These are phyloP conservation scores for Tuber umbilicatum DNA, from an alignment of 495 filamentous ascomycete genomes.

Conservation along the genomic window DNA sequence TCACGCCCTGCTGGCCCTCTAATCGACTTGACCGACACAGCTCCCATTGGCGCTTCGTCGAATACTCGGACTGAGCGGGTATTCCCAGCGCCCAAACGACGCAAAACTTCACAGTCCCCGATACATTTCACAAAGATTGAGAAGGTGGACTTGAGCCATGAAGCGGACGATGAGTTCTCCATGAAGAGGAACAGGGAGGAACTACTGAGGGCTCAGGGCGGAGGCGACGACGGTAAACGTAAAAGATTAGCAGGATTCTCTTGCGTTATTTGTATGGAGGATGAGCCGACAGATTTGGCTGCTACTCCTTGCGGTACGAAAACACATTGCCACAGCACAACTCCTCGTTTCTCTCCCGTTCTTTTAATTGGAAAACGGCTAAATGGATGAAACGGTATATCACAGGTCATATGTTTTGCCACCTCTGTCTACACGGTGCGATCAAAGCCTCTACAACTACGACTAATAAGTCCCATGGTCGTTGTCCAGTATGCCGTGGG, in stretches of 20 bases:
- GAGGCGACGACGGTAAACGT: conserved; percentile 50
- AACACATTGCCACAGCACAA: conserved; percentile 1
- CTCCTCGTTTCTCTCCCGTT: not conserved
- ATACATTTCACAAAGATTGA: conserved; percentile 46
- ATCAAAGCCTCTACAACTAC: conserved; percentile 54
- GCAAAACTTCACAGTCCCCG: not conserved
- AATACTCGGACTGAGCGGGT: not conserved
- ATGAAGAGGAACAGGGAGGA: conserved; percentile 45
- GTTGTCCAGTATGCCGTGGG: conserved; percentile 38
- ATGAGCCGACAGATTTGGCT: conserved; percentile 58
- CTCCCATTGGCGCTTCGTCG: not conserved
- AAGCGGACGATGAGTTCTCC: conserved; percentile 46
- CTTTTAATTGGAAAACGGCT: not conserved
- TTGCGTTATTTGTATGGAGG: conserved; percentile 85
- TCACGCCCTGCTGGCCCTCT: not conserved
- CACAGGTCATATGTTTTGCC: conserved; percentile 78
- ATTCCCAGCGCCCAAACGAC: not conserved
- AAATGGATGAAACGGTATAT: not conserved
- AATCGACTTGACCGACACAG: not conserved
- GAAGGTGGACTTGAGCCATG: conserved; percentile 53
- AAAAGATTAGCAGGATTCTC: conserved; percentile 53
- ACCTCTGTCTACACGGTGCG: conserved; percentile 69
- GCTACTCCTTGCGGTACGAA: conserved; percentile 76
- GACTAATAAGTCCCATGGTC: conserved; percentile 28
- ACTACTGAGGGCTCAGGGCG: conserved; percentile 50